These are phyloP conservation scores for Pneumocystis jirovecii DNA, from an alignment of 1,139 yeast genomes.

Conservation along the genomic window DNA sequence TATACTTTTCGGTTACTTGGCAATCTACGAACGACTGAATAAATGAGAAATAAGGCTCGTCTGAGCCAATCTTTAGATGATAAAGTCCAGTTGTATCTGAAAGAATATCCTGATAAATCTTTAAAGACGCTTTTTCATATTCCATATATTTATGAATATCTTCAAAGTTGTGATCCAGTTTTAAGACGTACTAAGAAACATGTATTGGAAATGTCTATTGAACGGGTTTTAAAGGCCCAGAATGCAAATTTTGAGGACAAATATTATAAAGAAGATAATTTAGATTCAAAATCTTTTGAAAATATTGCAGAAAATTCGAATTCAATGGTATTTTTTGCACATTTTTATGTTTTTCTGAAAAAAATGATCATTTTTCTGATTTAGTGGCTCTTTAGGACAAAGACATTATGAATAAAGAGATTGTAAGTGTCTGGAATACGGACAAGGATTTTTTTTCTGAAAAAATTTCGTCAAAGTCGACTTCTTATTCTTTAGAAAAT, in stretches of 20 bases:
- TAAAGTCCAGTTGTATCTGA: neutral
- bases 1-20: neutral
- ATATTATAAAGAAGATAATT: conserved; percentile 17
- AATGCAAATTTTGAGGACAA: conserved; percentile 18
- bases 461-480: conserved; percentile 19
- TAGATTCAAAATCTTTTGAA: neutral
- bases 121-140: neutral
- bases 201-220: conserved; percentile 43
- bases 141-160: conserved; percentile 2
- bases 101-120: neutral
- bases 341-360: neutral
- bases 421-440: conserved; percentile 53
- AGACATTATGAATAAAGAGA: conserved; percentile 61
- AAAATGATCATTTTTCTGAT: neutral
- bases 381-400: conserved; percentile 13
- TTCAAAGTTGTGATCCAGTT: conserved; percentile 33
- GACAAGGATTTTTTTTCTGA: conserved; percentile 10
- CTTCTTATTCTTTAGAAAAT: conserved; percentile 15
- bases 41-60: neutral
- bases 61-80: neutral
- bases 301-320: conserved; percentile 10
- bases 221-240: conserved; percentile 31
- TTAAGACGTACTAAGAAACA: conserved; percentile 53
- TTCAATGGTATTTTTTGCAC: conserved; percentile 9
- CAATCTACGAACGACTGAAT: neutral